phyloP scores from a whole-genome alignment of 1,139 yeast genomes.

The Sugiyamaella japonica region DNA sequence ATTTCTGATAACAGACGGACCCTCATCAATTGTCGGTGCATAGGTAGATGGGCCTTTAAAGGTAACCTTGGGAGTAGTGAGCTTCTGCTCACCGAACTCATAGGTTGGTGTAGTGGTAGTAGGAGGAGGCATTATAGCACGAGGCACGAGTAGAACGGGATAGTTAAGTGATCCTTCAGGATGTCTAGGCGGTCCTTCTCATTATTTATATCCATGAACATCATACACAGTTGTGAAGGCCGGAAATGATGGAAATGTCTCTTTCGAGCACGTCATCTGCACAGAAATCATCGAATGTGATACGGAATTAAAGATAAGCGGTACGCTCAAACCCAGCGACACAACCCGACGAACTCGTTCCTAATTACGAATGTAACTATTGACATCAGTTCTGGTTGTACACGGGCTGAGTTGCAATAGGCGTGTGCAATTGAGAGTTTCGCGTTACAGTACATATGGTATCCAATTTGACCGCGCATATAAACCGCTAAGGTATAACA shows the following conservation, averaged over 20 bases:
- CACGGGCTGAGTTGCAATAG: no score
- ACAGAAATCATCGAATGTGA: background rate
- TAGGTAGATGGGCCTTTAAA: slow-evolving; percentile 33
- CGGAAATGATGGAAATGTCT: background rate
- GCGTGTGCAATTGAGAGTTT: no score
- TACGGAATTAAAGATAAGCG: no score
- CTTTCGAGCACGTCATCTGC: slow-evolving; percentile 1
- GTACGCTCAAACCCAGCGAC: no score
- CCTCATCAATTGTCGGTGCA: slow-evolving; percentile 27
- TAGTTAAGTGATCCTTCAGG: background rate
- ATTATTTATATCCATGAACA: background rate
- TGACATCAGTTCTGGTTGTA: no score
- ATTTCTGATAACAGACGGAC: slow-evolving; percentile 15
- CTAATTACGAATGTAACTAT: no score
- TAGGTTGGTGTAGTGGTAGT: slow-evolving; percentile 12
- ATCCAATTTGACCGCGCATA: no score
- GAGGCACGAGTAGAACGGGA: background rate
- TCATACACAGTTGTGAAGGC: no score
- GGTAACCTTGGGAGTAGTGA: slow-evolving; percentile 15
- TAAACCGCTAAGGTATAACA: background rate
- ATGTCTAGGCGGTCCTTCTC: background rate
- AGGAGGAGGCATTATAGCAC: slow-evolving; percentile 14
- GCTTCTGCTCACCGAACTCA: slow-evolving; percentile 9
- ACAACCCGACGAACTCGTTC: no score
- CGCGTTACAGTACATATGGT: no score